Evolutionary conservation across 495 filamentous ascomycete species (phyloP), one percentile per base, ranked within the genome.

Genomic region (Aspergillus heteromorphus): DNA sequence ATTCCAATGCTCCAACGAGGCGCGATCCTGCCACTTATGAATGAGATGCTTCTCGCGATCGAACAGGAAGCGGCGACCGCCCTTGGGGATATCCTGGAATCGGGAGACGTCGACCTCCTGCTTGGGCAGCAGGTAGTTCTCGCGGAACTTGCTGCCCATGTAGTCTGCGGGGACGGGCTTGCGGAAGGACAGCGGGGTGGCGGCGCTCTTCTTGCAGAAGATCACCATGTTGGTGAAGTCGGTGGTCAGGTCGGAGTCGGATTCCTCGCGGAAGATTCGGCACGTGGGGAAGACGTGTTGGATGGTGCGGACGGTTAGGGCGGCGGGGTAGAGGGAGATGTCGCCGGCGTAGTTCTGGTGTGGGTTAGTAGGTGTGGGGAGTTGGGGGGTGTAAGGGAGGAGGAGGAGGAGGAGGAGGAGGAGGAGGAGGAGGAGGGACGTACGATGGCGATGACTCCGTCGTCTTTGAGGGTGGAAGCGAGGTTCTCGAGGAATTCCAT

Each of bases 321-420:
- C 79, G 20, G 87, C 83, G 13, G 87, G 78, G 25, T 86, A 86
- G 20, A 90, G 81, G 48, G 79, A 70, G 40, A 96, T 78, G 65
- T 97, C 92, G 40, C 91, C 93, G n/a, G 92, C 93, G 71, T 96
- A 98, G 73, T 98, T 98, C 90, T 95, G 58, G 49, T 9, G 38
- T n/a, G 42, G 59, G 45, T 65, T 55, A 51, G 49, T 40, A 45
- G 48, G 10, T 13, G 42, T n/a, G 9, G 19, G 40, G 19, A 38
- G 54, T 49, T 51, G 45, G 20, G 34, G 31, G 40, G 6, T 20
- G 27, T 38, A 6, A 20, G n/a, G n/a, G n/a, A n/a, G n/a, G n/a
- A n/a, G n/a, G n/a, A n/a, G n/a, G n/a, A n/a, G 23, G 3, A 7
- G 23, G 7, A 27, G 7, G 7, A 7, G 23, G 23, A 27, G 7